Conservation (phyloP, 83 land plant species). For the Picea mariana region DNA sequence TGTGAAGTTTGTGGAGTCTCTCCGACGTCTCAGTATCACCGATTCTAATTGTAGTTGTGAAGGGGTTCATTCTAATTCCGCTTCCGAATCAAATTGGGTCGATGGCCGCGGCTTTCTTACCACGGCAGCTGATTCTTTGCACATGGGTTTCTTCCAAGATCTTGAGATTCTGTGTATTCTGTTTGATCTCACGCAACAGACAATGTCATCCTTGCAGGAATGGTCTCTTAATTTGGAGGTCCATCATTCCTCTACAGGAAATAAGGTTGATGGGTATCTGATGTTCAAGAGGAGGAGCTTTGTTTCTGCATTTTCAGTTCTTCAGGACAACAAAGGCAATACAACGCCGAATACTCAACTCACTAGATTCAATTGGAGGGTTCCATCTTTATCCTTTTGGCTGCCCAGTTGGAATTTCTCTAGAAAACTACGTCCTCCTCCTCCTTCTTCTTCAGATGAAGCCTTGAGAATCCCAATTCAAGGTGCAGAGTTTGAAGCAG, state of each 20-base stretch:
- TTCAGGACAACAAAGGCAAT: neutral
- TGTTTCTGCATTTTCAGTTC: constrained; percentile 18
- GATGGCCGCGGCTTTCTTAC: neutral
- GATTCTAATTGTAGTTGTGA: no score
- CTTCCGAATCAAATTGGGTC: no score
- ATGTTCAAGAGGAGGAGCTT: neutral
- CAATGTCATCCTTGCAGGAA: neutral
- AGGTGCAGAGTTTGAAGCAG: constrained; percentile 1
- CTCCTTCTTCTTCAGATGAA: neutral
- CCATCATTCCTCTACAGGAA: neutral
- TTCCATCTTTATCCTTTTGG: neutral
- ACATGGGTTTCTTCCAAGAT: neutral
- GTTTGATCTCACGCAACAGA: constrained; percentile 1
- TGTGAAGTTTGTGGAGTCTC: no score
- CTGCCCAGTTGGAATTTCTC: neutral
- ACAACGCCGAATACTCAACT: neutral
- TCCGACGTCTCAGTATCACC: no score
- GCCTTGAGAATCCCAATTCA: constrained; percentile 2
- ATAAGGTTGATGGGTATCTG: neutral
- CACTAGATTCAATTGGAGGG: neutral
- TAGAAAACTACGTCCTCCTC: neutral
- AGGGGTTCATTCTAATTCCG: no score
- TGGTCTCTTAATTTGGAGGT: neutral
- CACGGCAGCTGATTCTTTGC: constrained; percentile 8
- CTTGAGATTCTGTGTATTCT: constrained; percentile 6